Percentiles rank a stretch among this genome's conserved stretches.
Conservation (phyloP, 768 basidiomycete genomes). For the Pleurotus salmoneostramineus region DNA sequence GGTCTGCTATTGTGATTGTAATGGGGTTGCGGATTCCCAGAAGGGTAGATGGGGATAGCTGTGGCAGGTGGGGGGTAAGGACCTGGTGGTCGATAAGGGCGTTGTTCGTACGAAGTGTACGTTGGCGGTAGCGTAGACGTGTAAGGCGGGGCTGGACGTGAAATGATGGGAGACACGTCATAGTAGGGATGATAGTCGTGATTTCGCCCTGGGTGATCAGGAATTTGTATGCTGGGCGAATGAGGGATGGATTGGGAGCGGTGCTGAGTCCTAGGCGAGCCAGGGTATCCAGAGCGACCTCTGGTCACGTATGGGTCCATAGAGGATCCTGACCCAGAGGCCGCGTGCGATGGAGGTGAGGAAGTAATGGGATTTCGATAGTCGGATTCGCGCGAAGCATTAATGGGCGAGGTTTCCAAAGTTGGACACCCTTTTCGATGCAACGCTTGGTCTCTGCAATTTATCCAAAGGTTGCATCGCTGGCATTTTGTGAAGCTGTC, state of each 20-base stretch:
- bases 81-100: not conserved
- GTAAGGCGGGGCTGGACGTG: constrained; percentile 3
- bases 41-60: not conserved
- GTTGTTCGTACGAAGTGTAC: not conserved
- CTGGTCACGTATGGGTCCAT: not conserved
- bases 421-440: constrained; percentile 7
- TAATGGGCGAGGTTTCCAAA: constrained; percentile 1
- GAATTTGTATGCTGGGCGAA: constrained; percentile 4
- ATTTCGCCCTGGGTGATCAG: not conserved
- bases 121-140: not conserved
- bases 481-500: constrained; percentile 4
- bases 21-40: not conserved
- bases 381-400: not conserved
- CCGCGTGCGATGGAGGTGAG: not conserved
- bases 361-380: not conserved
- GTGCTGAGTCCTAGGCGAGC: not conserved
- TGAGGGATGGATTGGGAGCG: constrained; percentile 3
- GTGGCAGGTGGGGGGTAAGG: not conserved
- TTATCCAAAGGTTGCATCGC: constrained; percentile 7
- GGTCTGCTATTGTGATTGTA: not conserved
- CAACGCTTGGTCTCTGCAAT: constrained; percentile 6
- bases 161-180: constrained; percentile 5
- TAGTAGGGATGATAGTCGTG: constrained; percentile 2
- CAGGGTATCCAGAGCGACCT: constrained; percentile 4
- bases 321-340: not conserved